These are phyloP conservation scores for Botrytis medusae DNA, from an alignment of 2,329 filamentous ascomycete species.

Conservation along the genomic window DNA sequence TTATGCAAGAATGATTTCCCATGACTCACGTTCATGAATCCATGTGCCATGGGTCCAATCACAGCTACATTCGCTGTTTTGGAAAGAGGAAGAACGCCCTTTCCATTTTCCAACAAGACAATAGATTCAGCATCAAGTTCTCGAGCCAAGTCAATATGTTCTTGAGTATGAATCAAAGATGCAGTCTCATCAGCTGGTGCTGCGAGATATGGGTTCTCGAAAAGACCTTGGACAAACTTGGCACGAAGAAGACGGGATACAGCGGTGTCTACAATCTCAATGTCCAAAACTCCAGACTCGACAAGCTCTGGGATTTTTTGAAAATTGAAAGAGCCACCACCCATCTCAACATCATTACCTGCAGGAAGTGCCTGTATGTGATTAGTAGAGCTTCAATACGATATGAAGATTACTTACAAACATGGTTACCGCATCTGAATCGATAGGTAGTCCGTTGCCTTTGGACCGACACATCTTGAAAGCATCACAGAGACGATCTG, in stretches of 20 bases:
- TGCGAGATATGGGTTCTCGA: slow-evolving; percentile 66
- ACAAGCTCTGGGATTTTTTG: slow-evolving; percentile 65
- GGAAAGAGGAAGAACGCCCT: slow-evolving; percentile 61
- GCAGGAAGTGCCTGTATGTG: slow-evolving; percentile 55
- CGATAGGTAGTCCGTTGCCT: slow-evolving; percentile 47
- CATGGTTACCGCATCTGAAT: slow-evolving; percentile 63
- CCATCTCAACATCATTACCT: slow-evolving; percentile 75
- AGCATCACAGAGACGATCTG: slow-evolving; percentile 62
- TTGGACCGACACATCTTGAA: slow-evolving; percentile 63
- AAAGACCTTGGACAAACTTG: slow-evolving; percentile 70
- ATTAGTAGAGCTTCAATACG: neutral
- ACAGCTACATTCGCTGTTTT: slow-evolving; percentile 69
- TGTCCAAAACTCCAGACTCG: slow-evolving; percentile 58
- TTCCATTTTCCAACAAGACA: slow-evolving; percentile 76
- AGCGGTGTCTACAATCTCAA: slow-evolving; percentile 61
- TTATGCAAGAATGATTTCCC: slow-evolving; percentile 12
- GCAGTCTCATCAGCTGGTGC: slow-evolving; percentile 55
- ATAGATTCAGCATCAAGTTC: slow-evolving; percentile 77
- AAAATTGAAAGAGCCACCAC: slow-evolving; percentile 71
- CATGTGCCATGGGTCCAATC: slow-evolving; percentile 73
- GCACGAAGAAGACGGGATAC: slow-evolving; percentile 64
- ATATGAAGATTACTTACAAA: slow-evolving; percentile 43
- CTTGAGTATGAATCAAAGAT: slow-evolving; percentile 62
- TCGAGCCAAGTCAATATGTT: slow-evolving; percentile 69
- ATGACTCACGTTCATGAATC: slow-evolving; percentile 62